Evolutionary conservation across 768 basidiomycete genomes (phyloP).

Genomic region (Pisolithus sp.): DNA sequence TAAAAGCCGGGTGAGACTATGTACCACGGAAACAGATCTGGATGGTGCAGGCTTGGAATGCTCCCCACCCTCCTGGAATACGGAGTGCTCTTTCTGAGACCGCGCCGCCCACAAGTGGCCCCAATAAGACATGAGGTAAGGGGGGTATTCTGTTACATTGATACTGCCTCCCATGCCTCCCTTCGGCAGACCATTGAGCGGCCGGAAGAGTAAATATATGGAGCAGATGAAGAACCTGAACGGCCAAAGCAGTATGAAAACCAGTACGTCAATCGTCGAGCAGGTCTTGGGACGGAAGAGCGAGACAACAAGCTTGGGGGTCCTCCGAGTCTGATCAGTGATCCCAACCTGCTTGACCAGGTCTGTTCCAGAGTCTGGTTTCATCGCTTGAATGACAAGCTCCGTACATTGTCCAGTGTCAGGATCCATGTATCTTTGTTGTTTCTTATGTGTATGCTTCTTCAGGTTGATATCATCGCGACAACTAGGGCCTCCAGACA

Average conservation of each 20-base stretch:
- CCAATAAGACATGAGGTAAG: constrained; percentile 7
- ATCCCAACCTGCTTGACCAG: constrained; percentile 1
- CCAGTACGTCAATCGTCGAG: background rate
- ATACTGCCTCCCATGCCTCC: background rate
- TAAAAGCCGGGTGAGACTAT: constrained; percentile 2
- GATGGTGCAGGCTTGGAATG: background rate
- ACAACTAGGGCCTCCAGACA: background rate
- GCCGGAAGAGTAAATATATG: constrained; percentile 6
- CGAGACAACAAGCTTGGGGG: constrained; percentile 11
- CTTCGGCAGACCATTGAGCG: background rate
- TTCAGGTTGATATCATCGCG: background rate
- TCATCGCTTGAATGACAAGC: constrained; percentile 9
- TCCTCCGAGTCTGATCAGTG: background rate
- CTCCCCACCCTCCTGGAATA: background rate
- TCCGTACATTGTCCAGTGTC: constrained; percentile 9
- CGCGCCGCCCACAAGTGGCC: constrained; percentile 19
- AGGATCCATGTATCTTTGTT: constrained; percentile 15
- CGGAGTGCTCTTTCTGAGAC: constrained; percentile 12
- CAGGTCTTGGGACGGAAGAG: constrained; percentile 4
- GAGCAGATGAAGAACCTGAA: constrained; percentile 5
- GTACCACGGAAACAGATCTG: background rate
- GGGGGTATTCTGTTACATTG: constrained; percentile 3
- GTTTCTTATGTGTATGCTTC: constrained; percentile 1
- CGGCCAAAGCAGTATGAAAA: constrained; percentile 5
- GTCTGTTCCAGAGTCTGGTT: background rate